Evolutionary conservation across 192 early-diverging fungal genomes (phyloP), one percentile per base, ranked within the genome.

Genomic region (Entomortierella parvispora): DNA sequence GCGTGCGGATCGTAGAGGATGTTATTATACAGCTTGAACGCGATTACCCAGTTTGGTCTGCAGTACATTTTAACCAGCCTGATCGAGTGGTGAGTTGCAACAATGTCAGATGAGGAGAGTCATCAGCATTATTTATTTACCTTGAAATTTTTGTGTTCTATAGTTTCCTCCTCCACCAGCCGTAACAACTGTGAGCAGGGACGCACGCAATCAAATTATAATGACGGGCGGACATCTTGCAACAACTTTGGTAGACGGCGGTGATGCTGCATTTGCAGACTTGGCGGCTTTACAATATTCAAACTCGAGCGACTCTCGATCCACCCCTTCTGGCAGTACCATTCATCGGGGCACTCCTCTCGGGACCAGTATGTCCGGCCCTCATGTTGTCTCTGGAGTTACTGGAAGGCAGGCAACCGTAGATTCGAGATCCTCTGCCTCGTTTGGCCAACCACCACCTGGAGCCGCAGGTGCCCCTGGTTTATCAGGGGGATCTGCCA

Each of bases 31-130:
- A 87, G 49, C 63, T 96, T 20, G 94, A 96, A 54, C 67, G 82
- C 4, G 87, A 92, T 61, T 88, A 90, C 79, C 94, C 94, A 15
- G 79, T 87, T 6, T 95, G 93, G 93, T 85, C 93, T 4, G 89
- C 93, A 0, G 64, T 90, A 43, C 86, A 94, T 58, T 96, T 95
- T 65, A 88, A 93, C 49, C 90, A 92, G 60, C 90, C 90, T 1
- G 86, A 89, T 60, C 79, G 83, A n/a, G 56, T 77, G 56, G 53
- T 89, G 65, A 22, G 69, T 52, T 9, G 15, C 3, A n/a, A 65
- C 53, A 17, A 42, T 58, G 5, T 56, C 59, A 45, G 11, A 3
- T 33, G n/a, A 18, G 33, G 12, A 9, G 49, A 10, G 18, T 17
- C 1, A 29, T 12, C 3, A 22, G 23, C 23, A 52, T 4, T 32